Conservation (phyloP, 2,329 filamentous ascomycete species). For the Magnaporthiopsis incrustans region DNA sequence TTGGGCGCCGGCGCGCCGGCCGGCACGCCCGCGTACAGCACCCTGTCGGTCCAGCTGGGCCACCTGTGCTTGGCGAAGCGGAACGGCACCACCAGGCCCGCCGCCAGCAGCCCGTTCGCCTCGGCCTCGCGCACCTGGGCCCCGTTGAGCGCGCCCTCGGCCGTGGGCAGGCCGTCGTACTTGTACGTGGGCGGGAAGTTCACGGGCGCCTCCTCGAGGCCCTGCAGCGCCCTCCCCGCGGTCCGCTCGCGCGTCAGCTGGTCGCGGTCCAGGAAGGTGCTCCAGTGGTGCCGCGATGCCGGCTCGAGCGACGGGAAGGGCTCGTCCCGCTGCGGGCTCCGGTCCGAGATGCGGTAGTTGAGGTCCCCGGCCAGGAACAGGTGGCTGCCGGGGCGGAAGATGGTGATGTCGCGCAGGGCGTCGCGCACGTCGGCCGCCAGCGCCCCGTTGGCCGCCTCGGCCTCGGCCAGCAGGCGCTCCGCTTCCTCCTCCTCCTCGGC, state of each 20-base stretch:
- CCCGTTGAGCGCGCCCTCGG: conserved; percentile 21
- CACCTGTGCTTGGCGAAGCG: conserved; percentile 74
- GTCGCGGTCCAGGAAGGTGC: conserved; percentile 61
- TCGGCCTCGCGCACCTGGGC: conserved; percentile 17
- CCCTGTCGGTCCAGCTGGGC: conserved; percentile 89
- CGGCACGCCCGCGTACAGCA: conserved; percentile 65
- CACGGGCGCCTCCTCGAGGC: conserved; percentile 66
- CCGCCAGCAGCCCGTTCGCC: conserved; percentile 18
- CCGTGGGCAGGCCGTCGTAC: conserved; percentile 46
- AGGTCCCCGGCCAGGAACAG: conserved; percentile 87
- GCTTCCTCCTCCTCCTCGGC: conserved; percentile 29
- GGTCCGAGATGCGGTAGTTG: conserved; percentile 81
- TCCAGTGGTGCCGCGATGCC: conserved; percentile 53
- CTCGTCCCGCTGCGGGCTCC: conserved; percentile 52
- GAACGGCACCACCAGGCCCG: conserved; percentile 45
- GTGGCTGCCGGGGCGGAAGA: conserved; percentile 69
- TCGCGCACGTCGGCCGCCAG: conserved; percentile 11
- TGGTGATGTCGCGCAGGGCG: conserved; percentile 46
- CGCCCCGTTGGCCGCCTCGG: conserved; percentile 13
- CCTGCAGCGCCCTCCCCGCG: conserved; percentile 66
- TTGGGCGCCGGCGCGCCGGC: conserved; percentile 24
- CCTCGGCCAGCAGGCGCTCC: conserved; percentile 26
- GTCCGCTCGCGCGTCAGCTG: conserved; percentile 68
- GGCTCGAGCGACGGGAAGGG: conserved; percentile 53
- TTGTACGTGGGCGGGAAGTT: conserved; percentile 92